These are phyloP conservation scores for Rhodofomes roseus DNA, from an alignment of 1,284 basidiomycete species.

Conservation along the genomic window DNA sequence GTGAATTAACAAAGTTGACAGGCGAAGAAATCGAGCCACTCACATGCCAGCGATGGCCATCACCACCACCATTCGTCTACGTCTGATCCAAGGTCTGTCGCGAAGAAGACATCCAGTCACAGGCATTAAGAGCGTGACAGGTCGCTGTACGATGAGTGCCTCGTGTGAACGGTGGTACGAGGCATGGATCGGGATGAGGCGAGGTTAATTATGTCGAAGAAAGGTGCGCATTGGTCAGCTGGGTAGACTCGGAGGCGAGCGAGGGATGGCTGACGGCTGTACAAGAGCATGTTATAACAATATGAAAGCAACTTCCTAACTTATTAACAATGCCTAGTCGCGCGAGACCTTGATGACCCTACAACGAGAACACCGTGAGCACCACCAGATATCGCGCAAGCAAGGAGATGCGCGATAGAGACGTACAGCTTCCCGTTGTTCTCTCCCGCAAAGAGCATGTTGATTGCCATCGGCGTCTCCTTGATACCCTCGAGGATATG, in stretches of 20 bases:
- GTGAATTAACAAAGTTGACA: background rate
- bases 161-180: too few relatives aligned
- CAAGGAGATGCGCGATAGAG: background rate
- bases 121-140: too few relatives aligned
- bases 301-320: too few relatives aligned
- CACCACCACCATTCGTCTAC: background rate
- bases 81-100: background rate
- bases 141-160: too few relatives aligned
- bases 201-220: background rate
- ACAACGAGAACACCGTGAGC: background rate
- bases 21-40: background rate
- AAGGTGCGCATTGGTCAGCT: too few relatives aligned
- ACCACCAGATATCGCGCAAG: background rate
- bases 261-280: too few relatives aligned
- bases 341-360: background rate
- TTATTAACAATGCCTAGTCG: background rate
- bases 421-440: slow-evolving; percentile 83
- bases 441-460: slow-evolving; percentile 71
- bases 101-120: background rate
- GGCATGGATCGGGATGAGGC: background rate
- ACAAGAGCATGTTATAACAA: too few relatives aligned
- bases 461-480: slow-evolving; percentile 64
- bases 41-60: background rate
- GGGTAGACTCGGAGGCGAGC: too few relatives aligned
- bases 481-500: slow-evolving; percentile 74